Percentiles rank a stretch among this genome's conserved stretches.
phyloP scores from a whole-genome alignment of 2,329 filamentous ascomycete genomes.

The Nakataea oryzae region DNA sequence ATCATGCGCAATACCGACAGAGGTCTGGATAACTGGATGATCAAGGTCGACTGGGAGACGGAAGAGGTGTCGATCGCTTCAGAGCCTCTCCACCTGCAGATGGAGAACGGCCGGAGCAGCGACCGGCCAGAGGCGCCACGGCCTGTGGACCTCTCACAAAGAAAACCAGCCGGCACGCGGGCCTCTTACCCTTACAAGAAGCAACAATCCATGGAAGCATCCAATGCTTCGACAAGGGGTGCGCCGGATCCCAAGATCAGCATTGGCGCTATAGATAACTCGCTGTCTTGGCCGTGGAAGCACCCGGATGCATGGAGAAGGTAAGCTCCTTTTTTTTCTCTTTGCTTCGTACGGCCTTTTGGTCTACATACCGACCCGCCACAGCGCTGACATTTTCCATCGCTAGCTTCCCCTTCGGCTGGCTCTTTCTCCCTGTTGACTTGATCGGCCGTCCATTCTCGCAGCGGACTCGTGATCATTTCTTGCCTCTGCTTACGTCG shows the following conservation, averaged over 20 bases:
- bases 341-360: background rate
- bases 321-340: constrained; percentile 20
- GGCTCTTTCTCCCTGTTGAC: constrained; percentile 94
- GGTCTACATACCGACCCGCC: background rate
- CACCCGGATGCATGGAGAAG: constrained; percentile 81
- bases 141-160: constrained; percentile 44
- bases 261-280: constrained; percentile 94
- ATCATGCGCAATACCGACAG: constrained; percentile 98
- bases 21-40: constrained; percentile 98
- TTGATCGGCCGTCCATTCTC: constrained; percentile 95
- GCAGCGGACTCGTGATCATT: constrained; percentile 85
- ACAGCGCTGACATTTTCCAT: background rate
- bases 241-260: constrained; percentile 49
- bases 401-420: constrained; percentile 86
- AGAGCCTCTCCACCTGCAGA: constrained; percentile 62
- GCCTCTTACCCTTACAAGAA: constrained; percentile 59
- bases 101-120: constrained; percentile 36
- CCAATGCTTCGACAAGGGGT: constrained; percentile 34
- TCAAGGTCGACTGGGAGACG: constrained; percentile 81
- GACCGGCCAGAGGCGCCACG: constrained; percentile 44
- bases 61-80: constrained; percentile 78
- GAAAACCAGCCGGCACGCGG: constrained; percentile 26
- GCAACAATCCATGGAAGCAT: constrained; percentile 77
- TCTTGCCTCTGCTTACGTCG: constrained; percentile 89
- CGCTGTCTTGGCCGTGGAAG: constrained; percentile 97